Base-by-base conservation (phyloP, 352 stramenopile genomes). In the Phytophthora constricta region DNA sequence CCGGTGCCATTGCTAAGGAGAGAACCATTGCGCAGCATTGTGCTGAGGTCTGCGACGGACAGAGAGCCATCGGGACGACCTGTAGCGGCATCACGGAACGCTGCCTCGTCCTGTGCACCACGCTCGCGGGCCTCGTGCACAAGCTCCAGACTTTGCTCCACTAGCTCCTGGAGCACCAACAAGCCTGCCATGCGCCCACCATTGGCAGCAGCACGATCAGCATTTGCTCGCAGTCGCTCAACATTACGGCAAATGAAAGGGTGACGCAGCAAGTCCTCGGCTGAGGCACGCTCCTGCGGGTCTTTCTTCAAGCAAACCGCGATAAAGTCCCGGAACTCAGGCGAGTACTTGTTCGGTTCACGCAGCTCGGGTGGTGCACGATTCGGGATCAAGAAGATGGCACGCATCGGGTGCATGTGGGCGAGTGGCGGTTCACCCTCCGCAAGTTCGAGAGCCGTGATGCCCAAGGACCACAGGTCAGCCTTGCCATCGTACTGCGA, bases 361-460 rank as follows among this genome's bases (percentile, higher is more conserved):
- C 73, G 70, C 16, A 93, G 67, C 53, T 82, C 84, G 4, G 86
- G 84, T 8, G 86, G 65, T 2, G 82, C 58, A 19, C 84, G 83
- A 47, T 84, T 91, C 19, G 86, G 86, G 59, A 93, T 93, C 63
- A 93, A 71, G 55, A 93, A 93, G 49, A 92, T 86, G 16, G 84
- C 86, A 14, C 84, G 78, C 88, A 97, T 96, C 13, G 90, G 91
- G 73, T 97, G 91, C 72, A 97, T 83, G 20, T 93, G 78, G 3
- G 87, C 66, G n/a, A 95, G 80, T 27, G 91, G 91, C 14, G 91
- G 89, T 47, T 88, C 82, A 8, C 90, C 90, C 33, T 97, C 86
- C 8, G 91, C 90, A 75, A 97, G 75, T 54, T 97, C 91, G 53
- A 97, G 92, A 22, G 90, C 90, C 1, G 91, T 97, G 68, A 97